Base-by-base conservation (phyloP, 1,284 basidiomycete genomes). In the Rhizoctonia solani region DNA sequence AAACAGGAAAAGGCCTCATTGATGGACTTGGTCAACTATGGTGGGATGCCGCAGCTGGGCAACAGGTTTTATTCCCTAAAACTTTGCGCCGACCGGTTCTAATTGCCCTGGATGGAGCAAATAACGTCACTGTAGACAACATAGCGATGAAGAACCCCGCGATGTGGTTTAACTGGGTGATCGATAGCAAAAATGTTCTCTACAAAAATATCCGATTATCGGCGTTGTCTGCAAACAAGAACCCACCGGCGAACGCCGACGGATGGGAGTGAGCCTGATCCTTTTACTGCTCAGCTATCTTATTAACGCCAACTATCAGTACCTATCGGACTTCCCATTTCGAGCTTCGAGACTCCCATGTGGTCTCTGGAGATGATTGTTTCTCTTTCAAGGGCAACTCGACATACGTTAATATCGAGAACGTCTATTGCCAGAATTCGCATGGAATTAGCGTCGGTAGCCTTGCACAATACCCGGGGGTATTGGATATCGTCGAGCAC, bases 291-390 rank as follows among this genome's bases (percentile, higher is more conserved):
- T n/a, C n/a, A n/a, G n/a, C n/a, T n/a, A n/a, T n/a, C n/a, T n/a
- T 46, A 1, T 39, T 39, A 2, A 55, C 46, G 11, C 19, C 14
- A n/a, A 29, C n/a, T 16, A 42, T 19, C 29, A 65, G 61, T 34
- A 67, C 66, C 23, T 63, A 65, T 29, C 46, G 58, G 16, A 54
- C 53, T 23, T 59, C 59, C 2, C 52, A 68, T 32, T 67, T 69
- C 11, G 21, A 55, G 21, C 49, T 69, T 25, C 44, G 37, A 30
- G 46, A 67, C 14, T 42, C 58, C 11, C 53, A 54, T 29, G 66
- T 69, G 16, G 58, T 68, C 27, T 65, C 58, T 32, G 69, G 69
- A 1, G 69, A 69, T 41, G 69, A 69, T 32, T 69, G 69, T 41
- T 54, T 69, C 59, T 41, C 66, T 13, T 68, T 55, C 58, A 69